Evolutionary conservation across 441 rosid genomes (phyloP).

Genomic region (Monsonia emarginata): DNA sequence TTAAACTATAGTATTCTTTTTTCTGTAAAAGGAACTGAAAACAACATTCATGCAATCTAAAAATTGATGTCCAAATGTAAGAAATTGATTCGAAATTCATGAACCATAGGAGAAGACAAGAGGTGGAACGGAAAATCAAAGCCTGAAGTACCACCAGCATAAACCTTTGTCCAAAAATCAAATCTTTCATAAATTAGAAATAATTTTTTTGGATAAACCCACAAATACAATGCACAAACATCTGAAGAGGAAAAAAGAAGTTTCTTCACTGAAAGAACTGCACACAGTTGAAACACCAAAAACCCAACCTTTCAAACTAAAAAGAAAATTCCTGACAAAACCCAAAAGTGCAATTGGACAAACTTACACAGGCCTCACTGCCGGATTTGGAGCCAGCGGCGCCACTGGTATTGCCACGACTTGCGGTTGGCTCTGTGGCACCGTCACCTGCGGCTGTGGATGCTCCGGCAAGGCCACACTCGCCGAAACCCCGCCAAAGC

Average conservation of each 20-base stretch:
- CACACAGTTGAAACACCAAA: too few species aligned
- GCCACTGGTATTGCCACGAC: slow-evolving; percentile 11
- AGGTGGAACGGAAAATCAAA: too few species aligned
- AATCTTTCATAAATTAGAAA: neutral
- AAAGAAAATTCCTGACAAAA: neutral
- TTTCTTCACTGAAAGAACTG: too few species aligned
- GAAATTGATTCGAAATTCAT: too few species aligned
- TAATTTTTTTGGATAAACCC: neutral
- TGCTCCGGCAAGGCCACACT: slow-evolving; percentile 41
- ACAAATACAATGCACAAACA: neutral
- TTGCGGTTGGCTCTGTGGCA: slow-evolving; percentile 14
- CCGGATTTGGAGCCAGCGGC: slow-evolving; percentile 22
- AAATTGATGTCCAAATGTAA: too few species aligned
- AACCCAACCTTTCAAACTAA: neutral
- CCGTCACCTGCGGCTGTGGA: slow-evolving; percentile 31
- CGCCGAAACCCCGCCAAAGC: slow-evolving; percentile 13
- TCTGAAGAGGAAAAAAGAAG: neutral
- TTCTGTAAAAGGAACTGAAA: neutral
- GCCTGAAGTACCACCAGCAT: too few species aligned
- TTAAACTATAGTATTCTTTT: too few species aligned
- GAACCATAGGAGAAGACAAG: too few species aligned
- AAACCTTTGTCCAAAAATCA: too few species aligned
- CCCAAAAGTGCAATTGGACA: neutral
- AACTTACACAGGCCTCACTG: slow-evolving; percentile 52
- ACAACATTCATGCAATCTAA: neutral